Evolutionary conservation across 176 grass and related monocot species (phyloP), one percentile per base, ranked within the genome.

Genomic region (Musa schizocarpa): DNA sequence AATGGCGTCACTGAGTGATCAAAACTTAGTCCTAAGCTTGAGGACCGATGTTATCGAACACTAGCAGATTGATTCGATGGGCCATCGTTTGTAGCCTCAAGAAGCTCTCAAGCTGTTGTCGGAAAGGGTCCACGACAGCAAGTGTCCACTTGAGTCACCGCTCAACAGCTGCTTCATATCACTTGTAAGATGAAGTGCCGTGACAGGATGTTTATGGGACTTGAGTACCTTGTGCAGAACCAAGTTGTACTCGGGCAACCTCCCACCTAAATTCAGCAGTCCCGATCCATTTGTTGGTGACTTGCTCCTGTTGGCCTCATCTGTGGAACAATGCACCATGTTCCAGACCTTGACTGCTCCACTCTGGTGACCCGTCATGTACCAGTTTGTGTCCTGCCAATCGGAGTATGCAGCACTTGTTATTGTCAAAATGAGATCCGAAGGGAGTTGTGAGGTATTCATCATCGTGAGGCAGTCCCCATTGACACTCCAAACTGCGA

Each of bases 341-440:
- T 93, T 93, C 94, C 94, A 98, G 53, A 98, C 86, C 84, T 98
- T 98, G 54, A 98, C 94, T 43, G 94, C 90, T 53, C 94, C 94
- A 22, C 94, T 98, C 81, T 98, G 94, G 70, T 98, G 94, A 53
- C 94, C 94, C 43, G 94, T 98, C 74, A 93, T 88, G 5, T 89
- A 98, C 90, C 94, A 98, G 72, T 98, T 91, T 56, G 90, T 98
- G 64, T 98, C 94, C 65, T 83, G 88, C 90, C 94, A 98, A 43
- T 98, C 94, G 9, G 94, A 98, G 79, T 88, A 82, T 50, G 64
- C 87, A 3, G 82, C 82, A 77, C 90, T 83, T 75, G 94, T 82
- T 66, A 93, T 88, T 21, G 90, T 93, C 65, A 93, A 85, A 70
- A 98, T 87, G 75, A 98, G 82, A 82, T 98, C 94, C 43, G 94